A percentile compares a stretch with the other conserved stretches of the same genome.
Conservation (phyloP, 352 stramenopile genomes). For the Pilasporangium apinafurcum region DNA sequence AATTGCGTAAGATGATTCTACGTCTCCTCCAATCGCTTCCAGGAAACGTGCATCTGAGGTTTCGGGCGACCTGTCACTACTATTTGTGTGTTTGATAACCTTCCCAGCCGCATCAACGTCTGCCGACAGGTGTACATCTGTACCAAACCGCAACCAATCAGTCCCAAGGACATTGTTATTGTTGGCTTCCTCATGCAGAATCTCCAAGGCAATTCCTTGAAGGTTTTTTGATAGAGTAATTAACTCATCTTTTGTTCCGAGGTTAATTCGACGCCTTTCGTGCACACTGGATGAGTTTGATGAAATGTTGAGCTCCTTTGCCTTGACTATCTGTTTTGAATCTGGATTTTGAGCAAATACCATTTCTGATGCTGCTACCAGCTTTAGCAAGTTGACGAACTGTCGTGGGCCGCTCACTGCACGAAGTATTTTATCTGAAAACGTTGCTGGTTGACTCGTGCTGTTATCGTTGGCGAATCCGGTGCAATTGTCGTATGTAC, state of each 20-base stretch:
- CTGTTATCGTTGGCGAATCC: background rate
- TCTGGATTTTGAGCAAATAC: slow-evolving; percentile 20
- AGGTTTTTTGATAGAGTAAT: slow-evolving; percentile 44
- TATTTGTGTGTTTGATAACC: background rate
- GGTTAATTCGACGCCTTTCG: background rate
- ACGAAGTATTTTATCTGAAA: slow-evolving; percentile 30
- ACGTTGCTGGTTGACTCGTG: slow-evolving; percentile 8
- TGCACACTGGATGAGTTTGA: too few species aligned
- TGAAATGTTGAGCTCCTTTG: too few species aligned
- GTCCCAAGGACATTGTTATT: slow-evolving; percentile 17
- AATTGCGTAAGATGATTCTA: slow-evolving; percentile 30
- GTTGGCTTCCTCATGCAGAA: slow-evolving; percentile 53
- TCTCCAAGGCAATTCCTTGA: slow-evolving; percentile 37
- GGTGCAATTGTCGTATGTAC: slow-evolving; percentile 4
- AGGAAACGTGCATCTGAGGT: too few species aligned
- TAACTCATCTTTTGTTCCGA: slow-evolving; percentile 12
- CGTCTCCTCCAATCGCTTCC: slow-evolving; percentile 7
- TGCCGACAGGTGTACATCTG: too few species aligned
- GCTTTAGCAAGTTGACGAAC: slow-evolving; percentile 79
- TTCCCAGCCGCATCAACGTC: too few species aligned
- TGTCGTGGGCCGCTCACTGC: slow-evolving; percentile 60
- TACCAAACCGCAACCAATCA: slow-evolving; percentile 4
- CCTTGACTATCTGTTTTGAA: background rate
- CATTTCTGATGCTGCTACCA: slow-evolving; percentile 78
- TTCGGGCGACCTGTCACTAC: background rate